Base-by-base conservation (phyloP, 805 yeast genomes). In the Sungouiozyma intestinalis region DNA sequence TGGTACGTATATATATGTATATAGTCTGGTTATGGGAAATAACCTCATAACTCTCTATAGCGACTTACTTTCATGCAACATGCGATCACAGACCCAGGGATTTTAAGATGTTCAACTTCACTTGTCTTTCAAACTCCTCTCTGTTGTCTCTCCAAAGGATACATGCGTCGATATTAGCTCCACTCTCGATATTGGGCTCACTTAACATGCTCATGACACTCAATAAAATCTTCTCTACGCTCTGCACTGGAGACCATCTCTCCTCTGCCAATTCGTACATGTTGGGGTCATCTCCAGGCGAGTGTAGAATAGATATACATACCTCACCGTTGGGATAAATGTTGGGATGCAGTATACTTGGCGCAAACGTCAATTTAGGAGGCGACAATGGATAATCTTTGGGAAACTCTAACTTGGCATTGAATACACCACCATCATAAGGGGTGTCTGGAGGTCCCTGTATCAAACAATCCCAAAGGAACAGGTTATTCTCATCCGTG, bases 181-280 rank as follows among this genome's bases (percentile, higher is more conserved):
- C 97, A 53, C 94, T 83, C 62, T 90, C 97, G 27, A 85, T 81
- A 57, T 92, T 92, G 2, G 98, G 97, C 63, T 92, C 95, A 19
- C 97, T 95, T 46, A 92, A 71, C 97, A 92, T 88, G 55, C 95
- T 84, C 73, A 88, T 77, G 17, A 92, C 97, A 62, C 94, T 82
- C 45, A 92, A 65, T 47, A 92, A 68, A 46, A 92, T 92, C 72
- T 92, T 92, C 65, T 92, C 98, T n/a, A 92, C 88, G 58, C 94
- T 84, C 62, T 92, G 98, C 24, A 92, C 88, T 0, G 98, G 98
- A 5, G 94, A 84, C 98, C 98, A 92, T 50, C 98, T 70, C 65
- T 92, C 98, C 52, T 88, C 94, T 0, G 97, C 95, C 24, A 85
- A 65, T 62, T 92, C 98, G 64, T 92, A 92, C 72, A 82, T 87